Base-by-base conservation (phyloP, 768 basidiomycete genomes). In the Termitomyces sp. region DNA sequence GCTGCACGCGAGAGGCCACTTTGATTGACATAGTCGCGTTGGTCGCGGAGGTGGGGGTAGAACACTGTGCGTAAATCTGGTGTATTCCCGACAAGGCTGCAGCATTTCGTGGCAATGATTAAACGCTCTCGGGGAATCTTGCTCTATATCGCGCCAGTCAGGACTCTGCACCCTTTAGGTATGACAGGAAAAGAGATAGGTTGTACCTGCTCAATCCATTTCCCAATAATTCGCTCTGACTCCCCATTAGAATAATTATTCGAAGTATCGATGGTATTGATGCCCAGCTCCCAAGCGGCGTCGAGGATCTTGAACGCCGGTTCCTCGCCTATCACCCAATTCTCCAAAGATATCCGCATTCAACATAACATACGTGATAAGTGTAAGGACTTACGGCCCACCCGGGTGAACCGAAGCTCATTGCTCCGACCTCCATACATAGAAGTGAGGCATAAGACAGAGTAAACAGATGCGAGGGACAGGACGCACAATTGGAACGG, bases 301-400 rank as follows among this genome's bases (percentile, higher is more conserved):
- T 79, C 78, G 34, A 84, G 73, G 54, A 83, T 76, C 53, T 74
- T 63, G 12, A 79, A 52, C 0, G 74, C 70, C 51, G 77, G 70
- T 52, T 79, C 78, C 58, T 82, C 79, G 3, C 73, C 76, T 24
- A 81, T 60, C 8, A 84, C 75, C 84, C 83, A 85, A 4, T 68
- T 64, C 62, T 79, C 16, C 9, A 51, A n/a, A 20, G 27, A 65
- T 33, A 3, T 32, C 13, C 27, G 12, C 26, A 43, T 30, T 40
- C 30, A 24, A 43, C 18, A 16, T 33, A 2, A 12, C 5, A 22
- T 36, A 18, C 26, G n/a, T n/a, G 6, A 16, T 80, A 79, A 24
- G n/a, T 34, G 14, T 9, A 37, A 16, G 6, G 20, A 56, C 59
- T 39, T 36, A 62, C 62, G 1, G 44, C 44, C 62, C 62, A 62